Base-by-base conservation (phyloP, 805 yeast genomes). In the Candida anglica region DNA sequence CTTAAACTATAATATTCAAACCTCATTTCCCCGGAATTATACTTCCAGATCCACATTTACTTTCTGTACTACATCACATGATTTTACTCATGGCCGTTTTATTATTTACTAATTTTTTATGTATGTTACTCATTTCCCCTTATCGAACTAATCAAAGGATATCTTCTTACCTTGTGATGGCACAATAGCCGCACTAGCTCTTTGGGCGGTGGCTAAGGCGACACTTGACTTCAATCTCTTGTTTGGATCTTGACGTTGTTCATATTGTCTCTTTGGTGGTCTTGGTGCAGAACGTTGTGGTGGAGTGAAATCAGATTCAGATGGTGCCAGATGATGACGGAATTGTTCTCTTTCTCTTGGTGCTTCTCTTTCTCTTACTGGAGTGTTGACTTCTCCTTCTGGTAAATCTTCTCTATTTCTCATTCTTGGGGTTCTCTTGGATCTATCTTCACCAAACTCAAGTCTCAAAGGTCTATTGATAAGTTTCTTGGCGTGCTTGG, bases 371-470 rank as follows among this genome's bases (percentile, higher is more conserved):
- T 40, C 47, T 25, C 42, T 38, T 15, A 32, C 34, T 17, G 35
- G 14, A n/a, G 34, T n/a, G 29, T 27, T 27, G 13, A 27, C 21
- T 23, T 38, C 19, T 22, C 29, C 14, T 35, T 35, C 16, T n/a
- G 22, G 27, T 33, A 23, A n/a, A 18, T 18, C 30, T 33, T 48
- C 33, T 43, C 51, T 49, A 47, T 63, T 40, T 41, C 52, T 42
- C 44, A 43, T 51, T 45, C 53, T 66, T n/a, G 80, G 81, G 31
- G 63, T 70, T 54, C 86, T 71, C 63, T 85, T 81, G 27, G 94
- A 81, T 62, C 98, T 75, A 56, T 91, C 98, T 62, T 93, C 96
- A 44, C 98, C 98, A 50, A 66, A 91, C 59, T 93, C 98, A 71
- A 91, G 68, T 60, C 96, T 73, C 46, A 88, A 59, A 2, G 80